These are phyloP conservation scores for Tetrahymena elliotti DNA, from an alignment of 73 alveolate species.

Conservation along the genomic window DNA sequence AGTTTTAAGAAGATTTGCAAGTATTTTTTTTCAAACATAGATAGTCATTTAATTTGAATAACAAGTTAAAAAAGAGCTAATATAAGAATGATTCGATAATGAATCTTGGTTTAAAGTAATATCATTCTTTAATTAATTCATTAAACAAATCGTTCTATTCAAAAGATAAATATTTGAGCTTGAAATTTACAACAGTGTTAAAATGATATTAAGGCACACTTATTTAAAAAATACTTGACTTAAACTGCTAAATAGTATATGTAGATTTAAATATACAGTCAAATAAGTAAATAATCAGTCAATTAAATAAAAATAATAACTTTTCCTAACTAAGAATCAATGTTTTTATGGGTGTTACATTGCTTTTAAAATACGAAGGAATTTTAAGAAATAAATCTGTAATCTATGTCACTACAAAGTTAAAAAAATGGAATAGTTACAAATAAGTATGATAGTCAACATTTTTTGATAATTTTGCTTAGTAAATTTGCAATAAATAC, in stretches of 20 bases:
- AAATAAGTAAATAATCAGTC: neutral
- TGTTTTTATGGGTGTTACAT: neutral
- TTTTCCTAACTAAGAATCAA: neutral
- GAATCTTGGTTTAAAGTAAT: neutral
- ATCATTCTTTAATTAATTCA: too few relatives aligned
- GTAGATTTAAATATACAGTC: too few relatives aligned
- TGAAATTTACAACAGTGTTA: neutral
- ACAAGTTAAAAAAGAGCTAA: too few relatives aligned
- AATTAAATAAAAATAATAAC: neutral
- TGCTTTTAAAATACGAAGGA: neutral
- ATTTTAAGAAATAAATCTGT: neutral
- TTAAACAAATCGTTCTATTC: neutral
- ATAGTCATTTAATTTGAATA: too few relatives aligned
- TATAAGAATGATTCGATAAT: neutral
- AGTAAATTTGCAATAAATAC: neutral
- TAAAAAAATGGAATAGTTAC: neutral
- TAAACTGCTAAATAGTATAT: too few relatives aligned
- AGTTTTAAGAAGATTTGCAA: too few relatives aligned
- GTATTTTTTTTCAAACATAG: too few relatives aligned
- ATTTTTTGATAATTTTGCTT: neutral
- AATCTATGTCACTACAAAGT: neutral
- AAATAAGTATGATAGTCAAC: neutral
- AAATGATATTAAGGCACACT: too few relatives aligned
- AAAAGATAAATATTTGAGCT: neutral
- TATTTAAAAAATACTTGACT: too few relatives aligned